Conservation (phyloP, 257 asterid species). For the Osmanthus fragrans region DNA sequence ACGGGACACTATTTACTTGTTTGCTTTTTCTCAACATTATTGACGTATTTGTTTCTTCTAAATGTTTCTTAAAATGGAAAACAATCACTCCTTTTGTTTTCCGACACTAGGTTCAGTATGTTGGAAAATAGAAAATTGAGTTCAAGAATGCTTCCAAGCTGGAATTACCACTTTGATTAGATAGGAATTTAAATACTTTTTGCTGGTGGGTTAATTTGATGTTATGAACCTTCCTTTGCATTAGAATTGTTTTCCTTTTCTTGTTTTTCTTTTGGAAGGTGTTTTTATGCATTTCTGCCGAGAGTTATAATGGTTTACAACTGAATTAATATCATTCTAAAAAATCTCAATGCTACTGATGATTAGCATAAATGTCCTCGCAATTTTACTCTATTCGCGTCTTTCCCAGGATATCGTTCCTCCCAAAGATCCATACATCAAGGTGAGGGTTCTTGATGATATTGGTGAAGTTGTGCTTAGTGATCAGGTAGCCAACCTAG, state of each 20-base stretch:
- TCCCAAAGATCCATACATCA: constrained; percentile 92
- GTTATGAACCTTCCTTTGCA: not conserved
- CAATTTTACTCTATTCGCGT: constrained; percentile 1
- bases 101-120: not conserved
- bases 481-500: constrained; percentile 76
- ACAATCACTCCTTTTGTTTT: not conserved
- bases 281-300: no score
- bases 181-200: not conserved
- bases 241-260: not conserved
- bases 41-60: not conserved
- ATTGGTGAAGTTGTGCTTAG: constrained; percentile 79
- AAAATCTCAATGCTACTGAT: not conserved
- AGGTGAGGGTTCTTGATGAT: constrained; percentile 84
- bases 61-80: not conserved
- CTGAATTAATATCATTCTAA: not conserved
- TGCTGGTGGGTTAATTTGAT: not conserved
- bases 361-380: not conserved
- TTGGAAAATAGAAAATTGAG: not conserved
- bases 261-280: no score
- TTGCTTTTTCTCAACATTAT: not conserved
- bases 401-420: constrained; percentile 80
- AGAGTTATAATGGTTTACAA: not conserved
- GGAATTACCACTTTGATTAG: not conserved
- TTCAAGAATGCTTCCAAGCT: not conserved
- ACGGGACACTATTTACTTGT: not conserved